phyloP scores from a whole-genome alignment of 2,329 filamentous ascomycete species.

The Colletotrichum zoysiae region DNA sequence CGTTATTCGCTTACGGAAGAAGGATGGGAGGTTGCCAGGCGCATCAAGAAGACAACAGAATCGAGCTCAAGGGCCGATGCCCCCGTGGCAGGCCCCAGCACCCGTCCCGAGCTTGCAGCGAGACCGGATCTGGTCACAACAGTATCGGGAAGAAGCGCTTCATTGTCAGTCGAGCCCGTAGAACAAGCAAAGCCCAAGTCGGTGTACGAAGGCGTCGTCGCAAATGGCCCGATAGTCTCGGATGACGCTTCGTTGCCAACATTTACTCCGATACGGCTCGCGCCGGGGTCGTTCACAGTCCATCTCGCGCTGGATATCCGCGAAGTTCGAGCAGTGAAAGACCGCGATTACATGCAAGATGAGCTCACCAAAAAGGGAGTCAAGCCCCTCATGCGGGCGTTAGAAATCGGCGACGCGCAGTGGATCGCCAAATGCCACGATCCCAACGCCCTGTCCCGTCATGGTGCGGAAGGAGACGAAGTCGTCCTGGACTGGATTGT shows the following conservation, averaged over 20 bases:
- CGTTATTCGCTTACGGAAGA: constrained; percentile 81
- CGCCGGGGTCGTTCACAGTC: constrained; percentile 76
- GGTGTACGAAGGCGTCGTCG: constrained; percentile 55
- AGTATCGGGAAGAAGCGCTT: constrained; percentile 3
- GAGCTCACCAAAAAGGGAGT: constrained; percentile 77
- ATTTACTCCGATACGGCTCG: constrained; percentile 72
- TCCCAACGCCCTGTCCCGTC: constrained; percentile 63
- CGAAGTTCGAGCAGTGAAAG: constrained; percentile 78
- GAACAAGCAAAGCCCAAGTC: constrained; percentile 44
- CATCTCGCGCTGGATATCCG: constrained; percentile 80
- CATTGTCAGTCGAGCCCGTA: constrained; percentile 24
- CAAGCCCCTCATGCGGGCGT: constrained; percentile 73
- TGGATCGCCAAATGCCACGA: constrained; percentile 83
- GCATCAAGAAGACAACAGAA: constrained; percentile 68
- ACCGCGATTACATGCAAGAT: constrained; percentile 82
- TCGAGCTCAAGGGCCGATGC: constrained; percentile 3
- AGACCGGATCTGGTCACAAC: constrained; percentile 13
- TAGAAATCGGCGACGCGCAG: constrained; percentile 81
- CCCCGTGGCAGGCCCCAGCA: constrained; percentile 40
- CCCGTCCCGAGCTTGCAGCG: constrained; percentile 4
- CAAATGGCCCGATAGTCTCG: constrained; percentile 51
- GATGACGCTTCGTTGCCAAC: constrained; percentile 54
- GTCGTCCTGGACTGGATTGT: constrained; percentile 84
- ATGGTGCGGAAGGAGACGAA: constrained; percentile 75
- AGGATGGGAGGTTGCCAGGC: constrained; percentile 79